These are phyloP conservation scores for Botrytis medusae DNA, from an alignment of 2,329 filamentous ascomycete genomes.

Conservation along the genomic window DNA sequence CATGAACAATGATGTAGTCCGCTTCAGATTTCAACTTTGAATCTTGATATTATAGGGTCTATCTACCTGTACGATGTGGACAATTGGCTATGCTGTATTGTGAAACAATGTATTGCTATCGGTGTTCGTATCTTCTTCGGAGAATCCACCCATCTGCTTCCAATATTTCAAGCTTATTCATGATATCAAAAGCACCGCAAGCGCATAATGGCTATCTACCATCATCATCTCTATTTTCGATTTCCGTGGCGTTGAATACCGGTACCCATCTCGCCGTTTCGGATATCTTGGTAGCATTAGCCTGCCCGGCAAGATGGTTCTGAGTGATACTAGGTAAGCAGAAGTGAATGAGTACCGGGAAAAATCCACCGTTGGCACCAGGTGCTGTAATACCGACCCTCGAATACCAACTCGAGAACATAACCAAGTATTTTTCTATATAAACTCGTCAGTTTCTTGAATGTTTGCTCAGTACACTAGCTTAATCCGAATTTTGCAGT, in stretches of 20 bases:
- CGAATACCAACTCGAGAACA: neutral
- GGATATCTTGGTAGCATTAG: neutral
- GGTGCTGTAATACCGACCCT: neutral
- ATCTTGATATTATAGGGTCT: neutral
- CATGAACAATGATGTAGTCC: neutral
- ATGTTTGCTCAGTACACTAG: neutral
- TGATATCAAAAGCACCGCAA: neutral
- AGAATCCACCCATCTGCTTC: neutral
- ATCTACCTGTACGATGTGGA: neutral
- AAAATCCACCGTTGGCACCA: neutral
- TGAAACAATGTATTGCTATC: neutral
- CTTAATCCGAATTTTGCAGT: too few relatives aligned
- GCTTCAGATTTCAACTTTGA: neutral
- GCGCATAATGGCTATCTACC: too few relatives aligned
- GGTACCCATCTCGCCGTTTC: neutral
- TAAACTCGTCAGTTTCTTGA: neutral
- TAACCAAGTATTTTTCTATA: neutral
- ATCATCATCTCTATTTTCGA: neutral
- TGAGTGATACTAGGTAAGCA: neutral
- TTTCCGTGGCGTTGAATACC: neutral
- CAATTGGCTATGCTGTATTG: neutral
- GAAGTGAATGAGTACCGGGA: too few relatives aligned
- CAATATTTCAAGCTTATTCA: neutral
- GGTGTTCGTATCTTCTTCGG: neutral
- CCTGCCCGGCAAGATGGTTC: neutral